Base-by-base conservation (phyloP, 2,329 filamentous ascomycete species). In the Cladophialophora bantiana region DNA sequence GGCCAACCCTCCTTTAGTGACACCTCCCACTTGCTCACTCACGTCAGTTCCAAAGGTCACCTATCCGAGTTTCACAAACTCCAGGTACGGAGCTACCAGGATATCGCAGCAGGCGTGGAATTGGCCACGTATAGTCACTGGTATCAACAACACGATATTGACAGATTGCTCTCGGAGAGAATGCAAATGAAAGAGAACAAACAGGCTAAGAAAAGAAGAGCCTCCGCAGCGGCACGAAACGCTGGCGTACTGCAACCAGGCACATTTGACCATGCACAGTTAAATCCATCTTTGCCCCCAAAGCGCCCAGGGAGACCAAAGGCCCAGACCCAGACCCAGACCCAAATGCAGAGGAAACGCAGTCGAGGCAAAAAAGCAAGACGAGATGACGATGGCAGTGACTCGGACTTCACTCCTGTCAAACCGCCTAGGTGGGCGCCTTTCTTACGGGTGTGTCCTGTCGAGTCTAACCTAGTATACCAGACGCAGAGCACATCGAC, bases 41-140 rank as follows among this genome's bases (percentile, higher is more conserved):
- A 98, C 76, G 88, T 97, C 69, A 88, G 91, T 67, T 97, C 94
- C 70, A 97, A 97, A 77, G 90, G 91, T n/a, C 94, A 98, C 77
- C 83, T 97, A 38, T 89, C 93, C 67, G 87, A 92, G 76, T 89
- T 92, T 74, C 96, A 94, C 81, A 93, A 92, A 74, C 85, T 93
- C 60, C 89, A 92, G 73, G 87, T 97, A 71, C 87, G 86, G 65
- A 87, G 89, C 63, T 85, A 88, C 62, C 84, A 86, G 54, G 90
- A 96, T 67, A 78, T 83, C n/a, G 80, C 81, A n/a, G 88, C 90
- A n/a, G 83, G 85, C 31, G 77, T 84, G 10, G 77, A 86, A 36
- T 82, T 96, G 53, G 84, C 88, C 40, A 80, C 84, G 53, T 97
- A 93, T 75, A 88, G 96, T 64, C 80, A 82, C 40, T 97, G 94